Base-by-base conservation (phyloP, 2,329 filamentous ascomycete species). In the Cercospora zeina region DNA sequence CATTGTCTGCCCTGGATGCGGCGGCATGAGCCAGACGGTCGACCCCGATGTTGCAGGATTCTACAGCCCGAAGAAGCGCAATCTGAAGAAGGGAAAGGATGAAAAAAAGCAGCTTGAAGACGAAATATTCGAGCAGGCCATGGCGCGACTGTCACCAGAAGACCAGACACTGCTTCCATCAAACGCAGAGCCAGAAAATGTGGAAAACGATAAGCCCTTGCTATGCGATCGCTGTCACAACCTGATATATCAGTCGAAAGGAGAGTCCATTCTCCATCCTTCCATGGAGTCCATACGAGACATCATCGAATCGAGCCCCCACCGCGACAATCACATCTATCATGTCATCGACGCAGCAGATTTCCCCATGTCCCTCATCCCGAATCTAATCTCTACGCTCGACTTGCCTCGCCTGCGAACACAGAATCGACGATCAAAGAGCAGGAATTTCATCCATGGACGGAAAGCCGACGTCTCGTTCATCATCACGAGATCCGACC, bases 331-430 rank as follows among this genome's bases (percentile, higher is more conserved):
- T 71, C 91, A 97, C 76, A 88, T 99, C 64, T 99, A 97, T 74
- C 95, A 99, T 76, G 83, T 99, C 27, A 80, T 99, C 21, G 95
- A 99, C 72, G 93, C 95, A 2, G 95, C 93, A 63, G 95, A 99
- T 76, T 97, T 99, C 67, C 95, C 95, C 19, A 90, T 99, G 85
- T 97, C 95, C 1, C 78, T 99, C 13, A 82, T 97, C 3, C 90
- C 91, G 0, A 85, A 87, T 49, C 84, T 99, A 9, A 85, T 89
- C 63, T 80, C 84, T 7, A 80, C 91, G 0, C 81, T 97, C 1
- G 81, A 87, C 34, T 80, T 92, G 9, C 87, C 90, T 63, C 87
- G 88, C 7, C 81, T 95, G 58, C 87, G 93, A 61, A 89, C 90
- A 0, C 85, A 85, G 64, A 97, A 97, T 72, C 86, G 93, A 54